Evolutionary conservation across 371 early-diverging fungal species (phyloP), one percentile per base, ranked within the genome.

Genomic region (Syncephalastrum racemosum): DNA sequence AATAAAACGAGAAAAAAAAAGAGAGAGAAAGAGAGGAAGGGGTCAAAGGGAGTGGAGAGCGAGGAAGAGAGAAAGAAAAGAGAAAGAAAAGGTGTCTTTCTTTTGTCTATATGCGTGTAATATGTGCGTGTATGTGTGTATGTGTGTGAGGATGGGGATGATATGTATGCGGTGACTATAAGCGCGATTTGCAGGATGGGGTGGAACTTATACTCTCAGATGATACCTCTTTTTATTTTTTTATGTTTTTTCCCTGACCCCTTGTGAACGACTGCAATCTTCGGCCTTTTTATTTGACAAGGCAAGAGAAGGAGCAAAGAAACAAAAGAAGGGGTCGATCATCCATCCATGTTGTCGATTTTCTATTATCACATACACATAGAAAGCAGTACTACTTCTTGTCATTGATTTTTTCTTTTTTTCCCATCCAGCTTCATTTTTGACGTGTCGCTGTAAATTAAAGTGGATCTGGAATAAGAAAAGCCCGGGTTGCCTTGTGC

Each of bases 191-290:
- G 36, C 36, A 31, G 36, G 36, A 31, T 31, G 36, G 36, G 36
- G 10, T 8, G 36, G 36, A 31, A 31, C 36, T 31, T 31, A 25
- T 31, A 8, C 36, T 31, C 36, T 31, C 36, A 51, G 16, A 18
- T 31, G 36, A 51, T 51, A 39, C 52, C 52, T 40, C 31, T 51
- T 51, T 51, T 36, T 51, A 39, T 39, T 5, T 31, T 27, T 51
- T 31, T 39, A 16, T 51, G 25, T 51, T 51, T 51, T 51, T 51
- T 51, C 52, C 52, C 16, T 51, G 39, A 51, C 52, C 52, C 52
- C 52, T 40, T 51, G 39, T 12, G 36, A 31, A 31, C 12, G 6
- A 10, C 36, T 12, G 36, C 36, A 10, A 31, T 31, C 36, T 31
- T 31, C 36, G 36, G 36, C 8, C 12, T 31, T 31, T 31, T 31